Conservation (phyloP, 1,139 yeast genomes). For the Kurtzmaniella quercitrusa region DNA sequence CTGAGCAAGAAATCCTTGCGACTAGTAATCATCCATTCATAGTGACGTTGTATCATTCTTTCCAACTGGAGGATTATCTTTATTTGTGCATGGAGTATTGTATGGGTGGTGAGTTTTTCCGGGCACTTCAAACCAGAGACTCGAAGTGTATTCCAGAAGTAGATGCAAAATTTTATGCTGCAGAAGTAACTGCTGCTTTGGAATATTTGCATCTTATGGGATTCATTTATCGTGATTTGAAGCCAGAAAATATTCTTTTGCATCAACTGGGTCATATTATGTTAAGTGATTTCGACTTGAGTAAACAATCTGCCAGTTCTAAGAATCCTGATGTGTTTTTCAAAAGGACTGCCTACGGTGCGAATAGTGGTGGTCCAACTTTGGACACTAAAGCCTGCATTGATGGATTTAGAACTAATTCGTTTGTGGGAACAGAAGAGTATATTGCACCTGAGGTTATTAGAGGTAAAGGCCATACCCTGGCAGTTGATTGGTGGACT, state of each 20-base stretch:
- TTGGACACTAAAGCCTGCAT: conserved; percentile 92
- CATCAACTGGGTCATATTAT: conserved; percentile 97
- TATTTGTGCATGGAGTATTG: conserved; percentile 98
- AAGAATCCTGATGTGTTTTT: conserved; percentile 50
- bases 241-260: conserved; percentile 88
- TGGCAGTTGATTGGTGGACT: conserved; percentile 99
- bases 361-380: conserved; percentile 27
- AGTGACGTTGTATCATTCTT: conserved; percentile 92
- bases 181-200: conserved; percentile 95
- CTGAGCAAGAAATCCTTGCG: conserved; percentile 95
- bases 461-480: conserved; percentile 94
- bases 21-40: conserved; percentile 96
- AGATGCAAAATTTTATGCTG: conserved; percentile 92
- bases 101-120: conserved; percentile 98
- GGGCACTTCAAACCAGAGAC: conserved; percentile 90
- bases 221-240: conserved; percentile 88
- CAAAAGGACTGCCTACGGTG: conserved; percentile 24
- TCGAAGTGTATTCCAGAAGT: conserved; percentile 81
- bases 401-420: conserved; percentile 92
- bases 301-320: conserved; percentile 78
- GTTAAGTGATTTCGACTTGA: conserved; percentile 94
- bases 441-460: conserved; percentile 98
- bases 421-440: conserved; percentile 97
- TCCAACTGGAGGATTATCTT: conserved; percentile 90
- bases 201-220: conserved; percentile 97